Evolutionary conservation across 805 yeast species (phyloP).

Genomic region (Lipomyces chichibuensis): DNA sequence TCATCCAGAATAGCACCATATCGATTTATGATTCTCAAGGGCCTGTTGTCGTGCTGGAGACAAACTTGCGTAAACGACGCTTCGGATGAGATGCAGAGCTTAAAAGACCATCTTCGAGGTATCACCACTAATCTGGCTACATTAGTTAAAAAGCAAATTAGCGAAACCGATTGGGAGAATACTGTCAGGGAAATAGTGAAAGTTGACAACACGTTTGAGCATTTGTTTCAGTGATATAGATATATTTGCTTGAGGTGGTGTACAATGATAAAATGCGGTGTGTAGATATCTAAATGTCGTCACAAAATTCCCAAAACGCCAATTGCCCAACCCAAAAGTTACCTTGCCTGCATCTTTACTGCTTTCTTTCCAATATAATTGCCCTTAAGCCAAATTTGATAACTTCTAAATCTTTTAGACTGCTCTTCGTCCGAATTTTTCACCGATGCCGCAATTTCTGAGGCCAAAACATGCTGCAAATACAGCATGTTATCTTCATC

Average conservation of each 20-base stretch:
- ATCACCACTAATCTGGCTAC: neutral
- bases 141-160: neutral
- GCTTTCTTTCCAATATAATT: neutral
- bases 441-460: constrained; percentile 26
- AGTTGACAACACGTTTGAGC: neutral
- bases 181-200: constrained; percentile 1
- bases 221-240: neutral
- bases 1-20: constrained; percentile 16
- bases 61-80: constrained; percentile 10
- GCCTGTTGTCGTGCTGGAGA: constrained; percentile 29
- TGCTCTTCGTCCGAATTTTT: constrained; percentile 25
- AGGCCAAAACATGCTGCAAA: constrained; percentile 24
- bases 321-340: neutral
- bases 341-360: neutral
- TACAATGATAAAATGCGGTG: neutral
- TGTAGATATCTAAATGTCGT: neutral
- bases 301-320: neutral
- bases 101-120: neutral
- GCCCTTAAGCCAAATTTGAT: constrained; percentile 31
- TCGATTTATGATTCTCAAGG: constrained; percentile 22
- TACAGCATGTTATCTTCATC: constrained; percentile 29
- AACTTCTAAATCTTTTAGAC: constrained; percentile 25
- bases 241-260: neutral
- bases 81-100: neutral
- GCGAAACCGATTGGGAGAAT: neutral